Base-by-base conservation (phyloP, 108 stramenopile species). In the Nitzschia putrida region DNA sequence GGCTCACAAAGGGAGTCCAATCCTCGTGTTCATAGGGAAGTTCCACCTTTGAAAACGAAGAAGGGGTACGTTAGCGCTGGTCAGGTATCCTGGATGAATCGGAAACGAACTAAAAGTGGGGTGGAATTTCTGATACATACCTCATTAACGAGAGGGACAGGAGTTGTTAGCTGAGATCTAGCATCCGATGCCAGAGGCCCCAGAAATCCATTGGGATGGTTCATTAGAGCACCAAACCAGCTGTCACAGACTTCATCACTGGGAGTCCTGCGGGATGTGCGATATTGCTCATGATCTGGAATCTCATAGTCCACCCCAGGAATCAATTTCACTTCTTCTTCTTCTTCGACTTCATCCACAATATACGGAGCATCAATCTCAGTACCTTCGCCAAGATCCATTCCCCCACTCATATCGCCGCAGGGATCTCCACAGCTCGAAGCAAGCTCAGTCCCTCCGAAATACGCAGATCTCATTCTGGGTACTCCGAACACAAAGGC, bases 201-300 rank as follows among this genome's bases (percentile, higher is more conserved):
- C 45, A 83, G 43, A 38, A 74, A 43, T 18, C 71, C 76, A 43
- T 51, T 38, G 9, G 64, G 63, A 1, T 78, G 42, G 21, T 64
- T 69, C 58, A 84, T 58, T 2, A 91, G 51, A 42, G 68, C 61
- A 9, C 64, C 84, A 66, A 84, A 94, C 93, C 93, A 94, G 2
- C 69, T 78, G 65, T 94, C 93, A 23, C 88, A 89, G 10, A 68
- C 61, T 56, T 73, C 67, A 64, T 94, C 93, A 7, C 87, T 50
- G 24, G 78, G 80, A 26, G 83, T 79, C 53, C 90, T 80, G 16
- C 90, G 90, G 2, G 71, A 68, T 12, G 64, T 66, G 12, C 93
- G 85, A 68, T 75, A 90, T n/a, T 79, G 70, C 45, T 94, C 93
- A 64, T 90, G 87, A 63, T 94, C 88, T 20, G 83, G 82, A 67